Evolutionary conservation across 495 filamentous ascomycete species (phyloP).

Genomic region (Aspergillus steynii): DNA sequence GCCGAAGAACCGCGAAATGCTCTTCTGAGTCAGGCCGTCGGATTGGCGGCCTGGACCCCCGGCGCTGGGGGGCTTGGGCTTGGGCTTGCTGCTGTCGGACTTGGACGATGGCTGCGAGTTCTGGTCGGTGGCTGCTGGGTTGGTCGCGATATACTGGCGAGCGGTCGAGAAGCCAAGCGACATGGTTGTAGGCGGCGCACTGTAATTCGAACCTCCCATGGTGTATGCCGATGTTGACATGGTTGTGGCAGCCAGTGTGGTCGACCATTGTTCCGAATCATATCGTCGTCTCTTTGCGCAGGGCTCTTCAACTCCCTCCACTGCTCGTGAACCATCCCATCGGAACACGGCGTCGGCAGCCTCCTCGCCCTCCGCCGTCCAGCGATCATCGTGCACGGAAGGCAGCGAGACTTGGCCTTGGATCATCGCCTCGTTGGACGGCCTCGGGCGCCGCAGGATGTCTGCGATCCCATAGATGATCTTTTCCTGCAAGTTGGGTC

Average conservation of each 20-base stretch:
- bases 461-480: slow-evolving; percentile 60
- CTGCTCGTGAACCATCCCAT: slow-evolving; percentile 34
- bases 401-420: slow-evolving; percentile 44
- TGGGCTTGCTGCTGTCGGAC: slow-evolving; percentile 8
- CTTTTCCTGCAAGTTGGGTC: slow-evolving; percentile 55
- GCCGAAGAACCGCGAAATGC: slow-evolving; percentile 42
- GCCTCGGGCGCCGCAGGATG: slow-evolving; percentile 60
- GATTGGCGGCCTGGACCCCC: slow-evolving; percentile 18
- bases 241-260: slow-evolving; percentile 22
- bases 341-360: slow-evolving; percentile 36
- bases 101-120: slow-evolving; percentile 9
- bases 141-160: slow-evolving; percentile 40
- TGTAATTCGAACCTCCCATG: slow-evolving; percentile 32
- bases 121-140: slow-evolving; percentile 11
- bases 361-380: slow-evolving; percentile 60
- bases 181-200: slow-evolving; percentile 37
- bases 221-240: slow-evolving; percentile 27
- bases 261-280: slow-evolving; percentile 23
- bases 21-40: slow-evolving; percentile 38
- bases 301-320: slow-evolving; percentile 21
- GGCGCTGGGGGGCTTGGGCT: slow-evolving; percentile 17
- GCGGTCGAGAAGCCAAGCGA: slow-evolving; percentile 44
- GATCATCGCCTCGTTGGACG: slow-evolving; percentile 49
- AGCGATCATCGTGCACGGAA: slow-evolving; percentile 61
- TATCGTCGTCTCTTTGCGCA: slow-evolving; percentile 38